phyloP scores from a whole-genome alignment of 1,139 yeast genomes.

The Pichia sp. region DNA sequence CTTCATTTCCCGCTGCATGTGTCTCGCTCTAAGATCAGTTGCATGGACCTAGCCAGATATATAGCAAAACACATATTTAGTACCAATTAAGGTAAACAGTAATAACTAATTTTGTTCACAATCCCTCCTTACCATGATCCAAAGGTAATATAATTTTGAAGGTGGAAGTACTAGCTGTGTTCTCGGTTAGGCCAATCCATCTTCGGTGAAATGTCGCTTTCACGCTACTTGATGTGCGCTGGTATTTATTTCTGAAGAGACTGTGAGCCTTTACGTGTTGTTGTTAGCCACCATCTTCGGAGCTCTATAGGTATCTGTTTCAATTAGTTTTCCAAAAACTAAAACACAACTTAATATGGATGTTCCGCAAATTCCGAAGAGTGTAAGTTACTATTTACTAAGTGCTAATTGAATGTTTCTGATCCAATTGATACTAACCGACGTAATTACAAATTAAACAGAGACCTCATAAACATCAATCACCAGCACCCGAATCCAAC shows the following conservation, averaged over 20 bases:
- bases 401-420: neutral
- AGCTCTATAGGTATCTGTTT: too few relatives aligned
- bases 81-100: neutral
- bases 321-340: neutral
- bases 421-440: neutral
- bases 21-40: neutral
- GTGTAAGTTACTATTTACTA: slow-evolving; percentile 11
- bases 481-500: neutral
- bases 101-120: neutral
- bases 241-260: neutral
- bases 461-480: slow-evolving; percentile 12
- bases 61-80: neutral
- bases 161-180: neutral
- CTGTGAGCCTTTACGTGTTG: neutral
- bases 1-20: neutral
- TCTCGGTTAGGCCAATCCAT: neutral
- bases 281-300: neutral
- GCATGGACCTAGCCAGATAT: neutral
- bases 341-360: slow-evolving; percentile 15
- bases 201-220: neutral
- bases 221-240: neutral
- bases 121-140: too few relatives aligned
- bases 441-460: slow-evolving; percentile 1
- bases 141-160: too few relatives aligned
- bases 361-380: slow-evolving; percentile 17